These are phyloP conservation scores for Rubia peregrina DNA, from an alignment of 305 asterid genomes.

Conservation along the genomic window DNA sequence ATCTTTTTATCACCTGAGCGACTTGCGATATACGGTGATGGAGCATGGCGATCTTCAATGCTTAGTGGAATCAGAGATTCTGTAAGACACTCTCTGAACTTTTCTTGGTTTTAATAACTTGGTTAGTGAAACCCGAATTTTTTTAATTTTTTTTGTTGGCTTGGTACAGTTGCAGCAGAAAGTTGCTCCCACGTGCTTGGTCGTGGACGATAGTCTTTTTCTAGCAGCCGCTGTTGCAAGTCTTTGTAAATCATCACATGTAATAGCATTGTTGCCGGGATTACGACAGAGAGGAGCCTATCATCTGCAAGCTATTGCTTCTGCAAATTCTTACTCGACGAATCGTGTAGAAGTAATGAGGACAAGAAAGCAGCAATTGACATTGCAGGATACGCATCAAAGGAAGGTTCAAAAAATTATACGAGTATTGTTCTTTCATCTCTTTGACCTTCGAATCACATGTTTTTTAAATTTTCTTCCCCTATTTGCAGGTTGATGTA, in stretches of 20 bases:
- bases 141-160: neutral
- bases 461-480: neutral
- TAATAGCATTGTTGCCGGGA: slow-evolving; percentile 74
- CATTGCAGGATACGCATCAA: slow-evolving; percentile 38
- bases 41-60: slow-evolving; percentile 63
- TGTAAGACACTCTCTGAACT: slow-evolving; percentile 36
- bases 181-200: slow-evolving; percentile 50
- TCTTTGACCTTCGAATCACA: neutral
- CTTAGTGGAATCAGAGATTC: slow-evolving; percentile 51
- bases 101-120: neutral
- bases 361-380: slow-evolving; percentile 37
- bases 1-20: slow-evolving; percentile 60
- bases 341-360: slow-evolving; percentile 45
- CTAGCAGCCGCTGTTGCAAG: slow-evolving; percentile 46
- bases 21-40: slow-evolving; percentile 59
- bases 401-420: slow-evolving; percentile 41
- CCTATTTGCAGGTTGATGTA: slow-evolving; percentile 56
- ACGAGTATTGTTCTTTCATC: neutral
- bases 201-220: slow-evolving; percentile 88
- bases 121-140: neutral
- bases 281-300: slow-evolving; percentile 52
- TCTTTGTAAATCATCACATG: slow-evolving; percentile 53
- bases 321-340: slow-evolving; percentile 57
- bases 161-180: slow-evolving; percentile 51
- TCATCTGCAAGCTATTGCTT: slow-evolving; percentile 56